These are phyloP conservation scores for Monilinia fructigena DNA, from an alignment of 2,329 filamentous ascomycete species.

Conservation along the genomic window DNA sequence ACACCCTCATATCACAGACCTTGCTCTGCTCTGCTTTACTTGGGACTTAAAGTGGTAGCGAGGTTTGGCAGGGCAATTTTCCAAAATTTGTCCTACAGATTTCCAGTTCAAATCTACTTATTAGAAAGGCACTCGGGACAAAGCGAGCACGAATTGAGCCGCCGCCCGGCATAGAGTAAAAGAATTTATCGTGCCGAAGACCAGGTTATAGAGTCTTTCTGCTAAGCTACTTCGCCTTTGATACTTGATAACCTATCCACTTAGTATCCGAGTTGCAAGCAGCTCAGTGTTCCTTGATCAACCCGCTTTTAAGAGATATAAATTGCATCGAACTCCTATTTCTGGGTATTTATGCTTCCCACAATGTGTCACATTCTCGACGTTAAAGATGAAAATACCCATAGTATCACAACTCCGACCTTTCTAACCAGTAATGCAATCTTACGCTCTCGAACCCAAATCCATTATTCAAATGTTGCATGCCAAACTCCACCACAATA, in stretches of 20 bases:
- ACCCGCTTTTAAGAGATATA: neutral
- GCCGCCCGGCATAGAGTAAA: neutral
- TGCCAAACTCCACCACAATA: conserved; percentile 1
- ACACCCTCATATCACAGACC: neutral
- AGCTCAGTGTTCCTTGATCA: neutral
- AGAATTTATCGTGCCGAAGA: neutral
- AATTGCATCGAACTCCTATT: neutral
- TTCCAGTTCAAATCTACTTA: neutral
- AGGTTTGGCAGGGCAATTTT: neutral
- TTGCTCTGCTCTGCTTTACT: neutral
- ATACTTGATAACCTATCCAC: neutral
- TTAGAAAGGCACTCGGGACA: neutral
- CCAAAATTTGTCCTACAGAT: neutral
- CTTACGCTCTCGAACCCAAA: neutral
- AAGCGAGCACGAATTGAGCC: neutral
- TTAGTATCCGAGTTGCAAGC: neutral
- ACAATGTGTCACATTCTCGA: neutral
- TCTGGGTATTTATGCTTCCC: neutral
- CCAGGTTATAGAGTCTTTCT: neutral
- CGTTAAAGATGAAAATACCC: neutral
- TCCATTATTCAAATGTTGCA: neutral
- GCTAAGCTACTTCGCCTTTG: too few species aligned
- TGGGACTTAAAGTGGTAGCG: neutral
- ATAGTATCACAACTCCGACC: neutral
- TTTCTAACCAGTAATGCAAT: neutral